A percentile compares a stretch with the other conserved stretches of the same genome.
These are phyloP conservation scores for Cyclostephanos tholiformis DNA, from an alignment of 108 stramenopile genomes.

Conservation along the genomic window DNA sequence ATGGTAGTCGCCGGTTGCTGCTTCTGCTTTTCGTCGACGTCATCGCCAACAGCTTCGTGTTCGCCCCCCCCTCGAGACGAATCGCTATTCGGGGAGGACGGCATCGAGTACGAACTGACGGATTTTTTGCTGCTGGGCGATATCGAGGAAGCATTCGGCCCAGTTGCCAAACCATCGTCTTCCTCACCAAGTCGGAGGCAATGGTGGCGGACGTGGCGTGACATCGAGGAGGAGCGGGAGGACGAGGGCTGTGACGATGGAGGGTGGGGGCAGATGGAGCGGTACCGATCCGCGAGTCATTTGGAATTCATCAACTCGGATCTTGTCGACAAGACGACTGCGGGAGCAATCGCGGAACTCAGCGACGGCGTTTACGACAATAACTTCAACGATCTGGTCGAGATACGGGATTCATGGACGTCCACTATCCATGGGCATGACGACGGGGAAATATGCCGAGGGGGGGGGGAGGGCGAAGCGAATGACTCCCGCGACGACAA, in stretches of 20 bases:
- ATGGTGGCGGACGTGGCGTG: too few species aligned
- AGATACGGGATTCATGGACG: not conserved
- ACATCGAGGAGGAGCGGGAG: too few species aligned
- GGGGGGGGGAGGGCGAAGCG: too few species aligned
- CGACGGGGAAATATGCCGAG: too few species aligned
- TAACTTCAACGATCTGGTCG: slow-evolving; percentile 1
- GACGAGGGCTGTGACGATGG: not conserved
- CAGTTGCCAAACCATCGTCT: too few species aligned
- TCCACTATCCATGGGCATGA: not conserved
- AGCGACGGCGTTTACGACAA: not conserved
- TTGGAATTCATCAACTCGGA: not conserved
- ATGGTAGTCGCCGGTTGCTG: too few species aligned
- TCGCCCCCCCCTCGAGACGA: too few species aligned
- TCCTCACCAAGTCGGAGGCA: too few species aligned
- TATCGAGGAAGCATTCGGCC: not conserved
- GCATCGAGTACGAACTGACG: slow-evolving; percentile 5
- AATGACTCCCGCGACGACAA: too few species aligned
- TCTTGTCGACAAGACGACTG: too few species aligned
- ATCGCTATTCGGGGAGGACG: not conserved
- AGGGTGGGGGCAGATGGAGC: not conserved
- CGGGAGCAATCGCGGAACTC: not conserved
- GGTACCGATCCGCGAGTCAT: not conserved
- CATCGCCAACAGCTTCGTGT: too few species aligned
- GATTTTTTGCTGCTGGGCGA: not conserved
- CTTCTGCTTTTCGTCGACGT: too few species aligned